Evolutionary conservation across 2,329 filamentous ascomycete genomes (phyloP).

Genomic region (Cladosporium austrohemisphaericum): DNA sequence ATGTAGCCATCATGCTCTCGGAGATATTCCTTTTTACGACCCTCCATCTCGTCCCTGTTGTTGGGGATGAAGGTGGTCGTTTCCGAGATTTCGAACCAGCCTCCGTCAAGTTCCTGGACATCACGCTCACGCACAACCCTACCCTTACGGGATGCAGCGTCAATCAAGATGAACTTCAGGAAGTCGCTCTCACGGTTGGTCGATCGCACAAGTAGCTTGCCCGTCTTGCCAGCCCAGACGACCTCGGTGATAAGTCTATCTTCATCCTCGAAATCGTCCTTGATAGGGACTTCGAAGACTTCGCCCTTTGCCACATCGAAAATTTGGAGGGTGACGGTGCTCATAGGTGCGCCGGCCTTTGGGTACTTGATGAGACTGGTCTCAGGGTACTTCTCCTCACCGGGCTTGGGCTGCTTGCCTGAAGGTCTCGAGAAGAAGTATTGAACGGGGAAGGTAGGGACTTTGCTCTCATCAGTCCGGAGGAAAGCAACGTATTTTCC

Average conservation of each 20-base stretch:
- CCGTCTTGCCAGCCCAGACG: conserved; percentile 72
- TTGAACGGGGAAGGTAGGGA: conserved; percentile 87
- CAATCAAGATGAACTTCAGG: conserved; percentile 82
- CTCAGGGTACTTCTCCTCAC: conserved; percentile 86
- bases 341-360: conserved; percentile 91
- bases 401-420: conserved; percentile 61
- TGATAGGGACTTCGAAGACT: conserved; percentile 73
- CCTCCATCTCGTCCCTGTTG: conserved; percentile 66
- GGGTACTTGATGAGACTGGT: conserved; percentile 93
- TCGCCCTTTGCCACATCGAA: conserved; percentile 77
- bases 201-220: conserved; percentile 80
- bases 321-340: conserved; percentile 80
- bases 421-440: conserved; percentile 89
- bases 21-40: conserved; percentile 44
- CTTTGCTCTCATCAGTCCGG: conserved; percentile 86
- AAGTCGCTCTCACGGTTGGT: conserved; percentile 92
- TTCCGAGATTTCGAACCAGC: conserved; percentile 94
- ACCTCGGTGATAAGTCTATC: conserved; percentile 90
- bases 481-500: conserved; percentile 88
- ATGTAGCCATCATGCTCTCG: conserved; percentile 79
- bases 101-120: conserved; percentile 80
- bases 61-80: conserved; percentile 75
- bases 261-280: conserved; percentile 72
- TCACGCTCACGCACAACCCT: conserved; percentile 76
- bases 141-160: conserved; percentile 68